Base-by-base conservation (phyloP, 169 alveolate genomes). In the Plasmodium coatneyi region DNA sequence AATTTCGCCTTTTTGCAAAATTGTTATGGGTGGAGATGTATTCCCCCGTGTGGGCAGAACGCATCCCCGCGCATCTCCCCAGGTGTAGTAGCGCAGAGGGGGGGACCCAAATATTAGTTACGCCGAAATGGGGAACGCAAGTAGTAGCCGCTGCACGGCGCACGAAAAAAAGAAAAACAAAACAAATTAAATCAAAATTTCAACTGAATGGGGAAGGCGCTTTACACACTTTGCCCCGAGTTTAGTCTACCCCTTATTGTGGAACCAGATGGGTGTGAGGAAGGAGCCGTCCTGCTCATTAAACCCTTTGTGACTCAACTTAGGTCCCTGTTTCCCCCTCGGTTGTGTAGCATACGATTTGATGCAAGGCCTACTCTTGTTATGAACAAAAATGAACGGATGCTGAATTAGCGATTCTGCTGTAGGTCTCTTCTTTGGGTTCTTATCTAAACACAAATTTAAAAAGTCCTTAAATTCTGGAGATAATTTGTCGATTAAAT, bases 401-500 rank as follows among this genome's bases (percentile, higher is more conserved):
- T 96, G 97, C 72, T 94, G 94, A 83, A 92, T 92, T 66, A 92
- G 19, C 12, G 87, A 25, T 54, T 91, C 94, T 9, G 97, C 96
- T 52, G 92, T 91, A 28, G 97, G 96, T 70, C 97, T 93, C 74
- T 80, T 92, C 22, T 82, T 52, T 4, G 97, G 95, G 54, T 94
- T 95, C 84, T 96, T 96, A 43, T 90, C 96, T 84, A 96, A 84
- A 93, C 97, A 96, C 91, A 82, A 80, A 87, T 96, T 96, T 39
- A 91, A 41, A 70, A 96, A 96, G 54, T 52, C 76, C 41, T 89
- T 92, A 92, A 96, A 96, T 81, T 95, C 97, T 1, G 82, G 70
- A 78, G 96, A 91, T 60, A 89, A 79, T 52, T 95, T 91, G 49
- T 92, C 96, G 5, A 79, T 82, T 32, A 95, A 56, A 71, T 86